Base-by-base conservation (phyloP, 805 yeast genomes). In the Saccharomycopsis schoenii region DNA sequence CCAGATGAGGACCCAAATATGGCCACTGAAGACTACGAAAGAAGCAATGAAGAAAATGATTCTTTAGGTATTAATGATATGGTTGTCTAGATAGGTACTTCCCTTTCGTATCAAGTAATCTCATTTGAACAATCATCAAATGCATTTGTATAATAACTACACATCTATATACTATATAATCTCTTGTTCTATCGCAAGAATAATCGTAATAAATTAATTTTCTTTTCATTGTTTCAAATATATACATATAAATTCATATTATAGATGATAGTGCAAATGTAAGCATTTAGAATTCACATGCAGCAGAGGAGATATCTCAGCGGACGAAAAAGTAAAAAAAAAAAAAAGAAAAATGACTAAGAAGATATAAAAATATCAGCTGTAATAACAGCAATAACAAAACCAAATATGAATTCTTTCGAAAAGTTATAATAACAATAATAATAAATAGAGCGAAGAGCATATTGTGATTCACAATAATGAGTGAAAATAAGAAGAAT, bases 1-100 rank as follows among this genome's bases (percentile, higher is more conserved):
- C 99, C 99, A 34, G 99, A 94, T 74, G 82, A 83, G 51, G 99
- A 94, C 75, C 99, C 99, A 66, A 89, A 93, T 71, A 94, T 94
- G 98, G 79, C 72, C 51, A 82, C 88, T 63, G 97, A 88, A 74
- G 97, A 94, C 61, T 89, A 83, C 67, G 96, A 90, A 67, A 88
- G 99, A 78, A 85, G 96, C 1, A 76, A 78, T 50, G 87, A 89
- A 69, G 96, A 92, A 73, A 91, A 94, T 71, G 99, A 94, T 70
- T 93, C 87, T 52, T 80, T 94, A 65, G 99, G 99, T 24, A 77
- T 94, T 70, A 78, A 73, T 57, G 77, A 75, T 62, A 77, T 77
- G 70, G 69, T 69, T 57, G 76, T 74, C 9, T 59, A 50, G 43
- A 9, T 8, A 34, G 4, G 50, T 1, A 2, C n/a, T 10, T 3